Conservation (phyloP, 2,329 filamentous ascomycete species). For the Rasamsonia emersonii region DNA sequence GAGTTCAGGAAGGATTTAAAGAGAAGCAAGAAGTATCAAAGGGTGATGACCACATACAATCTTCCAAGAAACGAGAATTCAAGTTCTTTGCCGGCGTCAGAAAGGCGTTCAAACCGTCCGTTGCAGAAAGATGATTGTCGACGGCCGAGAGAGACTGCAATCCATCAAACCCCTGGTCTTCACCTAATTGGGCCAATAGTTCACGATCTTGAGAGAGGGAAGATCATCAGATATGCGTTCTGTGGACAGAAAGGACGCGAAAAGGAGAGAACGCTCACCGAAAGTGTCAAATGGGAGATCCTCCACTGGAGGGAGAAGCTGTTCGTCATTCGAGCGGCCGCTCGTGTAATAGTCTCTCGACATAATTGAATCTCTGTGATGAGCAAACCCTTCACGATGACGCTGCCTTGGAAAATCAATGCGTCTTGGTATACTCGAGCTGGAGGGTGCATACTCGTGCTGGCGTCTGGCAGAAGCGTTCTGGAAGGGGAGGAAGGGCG, state of each 20-base stretch:
- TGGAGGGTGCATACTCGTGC: too few relatives aligned
- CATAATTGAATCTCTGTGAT: too few relatives aligned
- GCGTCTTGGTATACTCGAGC: too few relatives aligned
- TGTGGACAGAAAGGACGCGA: too few relatives aligned
- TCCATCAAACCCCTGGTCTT: conserved; percentile 7
- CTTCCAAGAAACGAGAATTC: conserved; percentile 20
- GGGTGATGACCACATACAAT: conserved; percentile 18
- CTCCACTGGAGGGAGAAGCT: conserved; percentile 9
- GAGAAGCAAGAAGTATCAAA: too few relatives aligned
- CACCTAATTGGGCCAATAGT: conserved; percentile 24
- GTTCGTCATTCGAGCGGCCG: not conserved
- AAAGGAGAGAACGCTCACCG: conserved; percentile 30
- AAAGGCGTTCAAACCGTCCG: not conserved
- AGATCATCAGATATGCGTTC: conserved; percentile 1
- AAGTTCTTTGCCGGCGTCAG: conserved; percentile 8
- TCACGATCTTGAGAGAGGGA: conserved; percentile 23
- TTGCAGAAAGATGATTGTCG: conserved; percentile 1
- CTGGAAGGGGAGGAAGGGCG: too few relatives aligned
- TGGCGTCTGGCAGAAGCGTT: too few relatives aligned
- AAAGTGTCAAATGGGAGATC: conserved; percentile 40
- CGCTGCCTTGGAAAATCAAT: too few relatives aligned
- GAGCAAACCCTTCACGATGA: too few relatives aligned
- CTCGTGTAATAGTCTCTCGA: too few relatives aligned
- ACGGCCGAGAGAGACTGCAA: conserved; percentile 2
- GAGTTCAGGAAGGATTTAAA: not conserved